Evolutionary conservation across 75 land plant genomes (phyloP).

Genomic region (Pinus taeda): DNA sequence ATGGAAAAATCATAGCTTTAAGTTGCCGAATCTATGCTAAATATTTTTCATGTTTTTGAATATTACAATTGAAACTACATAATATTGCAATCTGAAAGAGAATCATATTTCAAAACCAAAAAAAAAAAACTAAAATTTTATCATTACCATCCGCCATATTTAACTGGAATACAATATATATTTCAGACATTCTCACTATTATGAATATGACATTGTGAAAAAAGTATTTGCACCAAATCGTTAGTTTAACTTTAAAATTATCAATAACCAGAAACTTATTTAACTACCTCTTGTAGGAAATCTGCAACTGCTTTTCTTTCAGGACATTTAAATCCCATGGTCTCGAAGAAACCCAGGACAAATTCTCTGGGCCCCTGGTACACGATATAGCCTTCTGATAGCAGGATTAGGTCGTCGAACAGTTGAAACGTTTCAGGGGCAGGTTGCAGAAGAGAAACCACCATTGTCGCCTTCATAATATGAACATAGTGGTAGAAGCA

Average conservation of each 20-base stretch:
- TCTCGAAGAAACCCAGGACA: conserved; percentile 72
- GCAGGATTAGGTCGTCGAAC: conserved; percentile 29
- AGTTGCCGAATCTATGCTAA: no score
- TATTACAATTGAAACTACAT: no score
- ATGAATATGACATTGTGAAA: no score
- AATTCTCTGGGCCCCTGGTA: conserved; percentile 78
- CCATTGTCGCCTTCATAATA: conserved; percentile 15
- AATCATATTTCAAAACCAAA: no score
- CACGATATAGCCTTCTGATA: conserved; percentile 72
- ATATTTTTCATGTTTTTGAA: no score
- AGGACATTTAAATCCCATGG: conserved; percentile 13
- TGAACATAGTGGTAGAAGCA: conserved; percentile 26
- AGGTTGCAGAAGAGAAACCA: conserved; percentile 34
- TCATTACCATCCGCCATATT: not conserved
- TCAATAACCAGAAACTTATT: not conserved
- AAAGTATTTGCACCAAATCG: no score
- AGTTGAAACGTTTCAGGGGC: conserved; percentile 31
- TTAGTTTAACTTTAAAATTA: no score
- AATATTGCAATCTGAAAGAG: no score
- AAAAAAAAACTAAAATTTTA: no score
- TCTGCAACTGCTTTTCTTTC: conserved; percentile 81
- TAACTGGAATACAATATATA: no score
- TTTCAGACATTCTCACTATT: no score
- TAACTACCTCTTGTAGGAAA: conserved; percentile 68
- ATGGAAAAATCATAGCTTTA: no score